Base-by-base conservation (phyloP, 2,329 filamentous ascomycete species). In the Hymenoscyphus occultus region DNA sequence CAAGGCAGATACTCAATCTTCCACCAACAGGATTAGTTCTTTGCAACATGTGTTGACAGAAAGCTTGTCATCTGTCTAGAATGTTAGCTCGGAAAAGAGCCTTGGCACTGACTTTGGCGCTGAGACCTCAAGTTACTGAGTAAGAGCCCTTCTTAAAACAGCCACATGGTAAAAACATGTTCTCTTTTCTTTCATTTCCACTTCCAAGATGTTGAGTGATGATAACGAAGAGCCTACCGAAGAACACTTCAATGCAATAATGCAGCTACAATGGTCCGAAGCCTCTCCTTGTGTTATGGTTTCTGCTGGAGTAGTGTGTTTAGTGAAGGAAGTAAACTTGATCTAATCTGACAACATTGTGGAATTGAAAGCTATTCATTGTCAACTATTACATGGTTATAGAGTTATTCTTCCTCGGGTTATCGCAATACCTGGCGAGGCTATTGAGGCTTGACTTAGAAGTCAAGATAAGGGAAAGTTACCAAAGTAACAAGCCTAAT, bases 271-370 rank as follows among this genome's bases (percentile, higher is more conserved):
- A 54, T 63, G 69, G 67, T 62, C 60, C 65, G 71, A 73, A 73
- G 67, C 71, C 69, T 69, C 56, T 56, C 58, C 61, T 59, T 63
- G 61, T 31, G 64, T 39, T 62, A 67, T 64, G 71, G 70, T 72
- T 71, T 60, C 70, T 71, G 63, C 68, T 71, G 59, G 64, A 45
- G 59, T 39, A 48, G 64, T 60, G 63, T 67, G 71, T 62, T 70
- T 59, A 56, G 63, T 73, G 71, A 72, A 66, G 72, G 70, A 70
- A 69, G 62, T 69, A 61, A 69, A 74, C 73, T 75, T 75, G 72
- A 75, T 75, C 73, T 75, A 75, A 74, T 75, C 72, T 74, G 73
- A 75, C 71, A 73, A 73, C 66, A 35, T 61, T 22, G 19, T 51
- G 45, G 45, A 28, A 22, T 51, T 51, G 45, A 19, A 22, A 13